A percentile compares a stretch with the other conserved stretches of the same genome.
Evolutionary conservation across 306 rosid species (phyloP).

Genomic region (Acacia melanoxylon): DNA sequence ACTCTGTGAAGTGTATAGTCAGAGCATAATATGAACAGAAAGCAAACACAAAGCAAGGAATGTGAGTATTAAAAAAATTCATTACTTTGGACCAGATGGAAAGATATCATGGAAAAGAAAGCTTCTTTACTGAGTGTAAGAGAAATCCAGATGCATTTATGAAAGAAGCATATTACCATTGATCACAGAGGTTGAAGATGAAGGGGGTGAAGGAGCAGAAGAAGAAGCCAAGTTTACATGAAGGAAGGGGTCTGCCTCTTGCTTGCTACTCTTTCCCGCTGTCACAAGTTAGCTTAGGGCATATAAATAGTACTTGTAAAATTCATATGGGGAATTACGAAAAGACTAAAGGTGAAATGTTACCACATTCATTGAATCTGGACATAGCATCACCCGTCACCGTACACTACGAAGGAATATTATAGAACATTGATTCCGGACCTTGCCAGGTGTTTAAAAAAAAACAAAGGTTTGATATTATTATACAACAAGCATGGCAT

Average conservation of each 20-base stretch:
- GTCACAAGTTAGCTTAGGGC: conserved; percentile 3
- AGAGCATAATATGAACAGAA: neutral
- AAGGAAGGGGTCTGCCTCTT: neutral
- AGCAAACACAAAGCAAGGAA: neutral
- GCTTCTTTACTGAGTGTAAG: neutral
- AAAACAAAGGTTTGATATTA: neutral
- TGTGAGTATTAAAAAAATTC: neutral
- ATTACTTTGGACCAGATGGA: neutral
- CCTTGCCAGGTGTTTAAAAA: neutral
- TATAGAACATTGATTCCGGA: neutral
- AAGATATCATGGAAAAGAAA: neutral
- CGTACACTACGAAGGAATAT: neutral
- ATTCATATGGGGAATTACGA: neutral
- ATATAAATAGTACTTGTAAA: neutral
- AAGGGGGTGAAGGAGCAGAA: conserved; percentile 20
- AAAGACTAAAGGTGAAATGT: neutral
- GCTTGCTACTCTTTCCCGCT: conserved; percentile 10
- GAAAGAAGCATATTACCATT: conserved; percentile 27
- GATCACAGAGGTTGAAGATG: conserved; percentile 19
- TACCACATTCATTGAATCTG: conserved; percentile 52
- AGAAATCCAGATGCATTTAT: neutral
- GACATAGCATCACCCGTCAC: neutral
- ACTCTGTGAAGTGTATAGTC: neutral
- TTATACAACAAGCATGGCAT: conserved; percentile 24
- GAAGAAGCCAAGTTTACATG: conserved; percentile 5